Evolutionary conservation across 352 stramenopile species (phyloP).

Genomic region (Blastocystis sp.): DNA sequence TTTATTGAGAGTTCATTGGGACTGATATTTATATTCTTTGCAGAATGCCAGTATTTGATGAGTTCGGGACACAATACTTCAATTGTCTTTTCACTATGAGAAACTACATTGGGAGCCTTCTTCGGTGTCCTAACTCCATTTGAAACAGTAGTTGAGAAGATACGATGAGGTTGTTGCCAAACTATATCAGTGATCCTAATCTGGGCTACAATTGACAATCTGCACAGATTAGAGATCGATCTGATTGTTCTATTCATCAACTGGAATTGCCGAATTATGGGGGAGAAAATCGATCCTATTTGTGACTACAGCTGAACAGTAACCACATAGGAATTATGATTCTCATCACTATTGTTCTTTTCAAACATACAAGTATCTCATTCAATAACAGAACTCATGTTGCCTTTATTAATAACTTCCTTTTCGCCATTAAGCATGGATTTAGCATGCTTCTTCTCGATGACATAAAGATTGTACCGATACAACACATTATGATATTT

Average conservation of each 20-base stretch:
- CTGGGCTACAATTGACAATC: neutral
- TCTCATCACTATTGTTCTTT: no score
- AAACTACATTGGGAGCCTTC: neutral
- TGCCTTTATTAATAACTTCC: neutral
- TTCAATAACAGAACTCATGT: conserved; percentile 32
- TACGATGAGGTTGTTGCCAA: neutral
- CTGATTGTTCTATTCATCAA: neutral
- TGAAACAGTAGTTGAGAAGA: neutral
- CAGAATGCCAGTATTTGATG: conserved; percentile 58
- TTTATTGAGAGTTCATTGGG: neutral
- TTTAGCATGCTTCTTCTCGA: conserved; percentile 9
- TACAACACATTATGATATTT: neutral
- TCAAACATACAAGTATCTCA: neutral
- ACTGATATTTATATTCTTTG: conserved; percentile 13
- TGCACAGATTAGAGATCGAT: neutral
- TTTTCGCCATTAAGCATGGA: neutral
- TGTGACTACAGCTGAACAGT: no score
- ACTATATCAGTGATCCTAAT: neutral
- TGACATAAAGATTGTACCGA: neutral
- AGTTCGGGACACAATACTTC: conserved; percentile 31
- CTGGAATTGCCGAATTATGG: neutral
- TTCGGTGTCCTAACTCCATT: neutral
- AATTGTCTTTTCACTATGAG: conserved; percentile 1
- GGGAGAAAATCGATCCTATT: neutral
- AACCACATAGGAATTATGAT: neutral